These are phyloP conservation scores for Mrakiaceae sp. DNA, from an alignment of 1,284 basidiomycete species.

Conservation along the genomic window DNA sequence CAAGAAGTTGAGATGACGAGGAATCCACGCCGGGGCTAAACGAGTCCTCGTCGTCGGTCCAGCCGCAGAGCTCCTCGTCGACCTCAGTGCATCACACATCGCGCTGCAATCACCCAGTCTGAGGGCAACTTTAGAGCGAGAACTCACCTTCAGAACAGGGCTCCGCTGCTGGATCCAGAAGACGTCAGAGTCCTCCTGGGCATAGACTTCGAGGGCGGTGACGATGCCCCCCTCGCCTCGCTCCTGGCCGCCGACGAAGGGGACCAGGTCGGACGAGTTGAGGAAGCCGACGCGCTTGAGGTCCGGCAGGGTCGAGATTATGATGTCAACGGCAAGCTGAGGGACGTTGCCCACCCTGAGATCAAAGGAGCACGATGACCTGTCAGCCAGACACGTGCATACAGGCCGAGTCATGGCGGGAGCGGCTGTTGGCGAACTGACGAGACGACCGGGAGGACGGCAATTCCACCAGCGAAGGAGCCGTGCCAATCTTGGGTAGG, in stretches of 20 bases:
- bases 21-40: too few relatives aligned
- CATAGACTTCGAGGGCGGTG: slow-evolving; percentile 17
- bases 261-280: slow-evolving; percentile 9
- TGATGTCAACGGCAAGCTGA: slow-evolving; percentile 14
- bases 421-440: background rate
- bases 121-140: too few relatives aligned
- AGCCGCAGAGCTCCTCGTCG: too few relatives aligned
- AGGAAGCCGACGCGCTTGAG: slow-evolving; percentile 13
- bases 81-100: too few relatives aligned
- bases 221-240: slow-evolving; percentile 7
- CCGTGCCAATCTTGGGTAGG: slow-evolving; percentile 4
- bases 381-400: background rate
- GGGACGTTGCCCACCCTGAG: slow-evolving; percentile 14
- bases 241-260: slow-evolving; percentile 15
- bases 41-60: too few relatives aligned
- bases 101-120: too few relatives aligned
- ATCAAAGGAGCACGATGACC: background rate
- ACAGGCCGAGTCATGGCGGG: background rate
- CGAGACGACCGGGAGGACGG: slow-evolving; percentile 15
- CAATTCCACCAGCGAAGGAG: background rate
- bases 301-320: slow-evolving; percentile 7
- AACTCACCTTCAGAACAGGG: slow-evolving; percentile 15
- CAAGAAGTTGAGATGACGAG: too few relatives aligned
- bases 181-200: slow-evolving; percentile 1
- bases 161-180: slow-evolving; percentile 15